Conservation (phyloP, 441 rosid species). For the Croton laevigatus region DNA sequence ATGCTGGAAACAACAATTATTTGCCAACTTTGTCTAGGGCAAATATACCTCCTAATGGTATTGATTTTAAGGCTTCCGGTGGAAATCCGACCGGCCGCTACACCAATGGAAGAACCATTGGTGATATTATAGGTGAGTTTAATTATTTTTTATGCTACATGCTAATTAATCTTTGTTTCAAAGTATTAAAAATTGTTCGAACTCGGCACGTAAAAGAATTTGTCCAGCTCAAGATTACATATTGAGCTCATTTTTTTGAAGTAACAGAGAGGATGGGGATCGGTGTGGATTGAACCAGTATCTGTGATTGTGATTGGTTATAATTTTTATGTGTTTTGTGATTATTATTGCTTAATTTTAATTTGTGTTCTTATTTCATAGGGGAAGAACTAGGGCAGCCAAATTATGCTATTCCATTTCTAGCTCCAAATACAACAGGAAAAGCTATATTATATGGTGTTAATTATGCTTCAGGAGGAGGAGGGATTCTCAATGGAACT, state of each 20-base stretch:
- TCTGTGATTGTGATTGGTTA: too few species aligned
- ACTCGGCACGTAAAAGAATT: too few species aligned
- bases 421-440: slow-evolving; percentile 65
- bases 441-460: slow-evolving; percentile 64
- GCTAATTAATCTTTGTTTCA: too few species aligned
- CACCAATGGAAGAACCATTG: slow-evolving; percentile 91
- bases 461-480: slow-evolving; percentile 96
- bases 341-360: background rate
- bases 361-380: slow-evolving; percentile 9
- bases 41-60: slow-evolving; percentile 74
- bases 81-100: slow-evolving; percentile 85
- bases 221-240: too few species aligned
- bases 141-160: background rate
- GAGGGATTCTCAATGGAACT: slow-evolving; percentile 89
- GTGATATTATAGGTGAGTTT: slow-evolving; percentile 70
- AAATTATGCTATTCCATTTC: slow-evolving; percentile 64
- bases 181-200: too few species aligned
- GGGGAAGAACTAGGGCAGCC: slow-evolving; percentile 82
- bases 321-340: too few species aligned
- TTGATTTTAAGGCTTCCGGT: slow-evolving; percentile 66
- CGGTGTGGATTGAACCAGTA: too few species aligned
- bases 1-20: slow-evolving; percentile 89
- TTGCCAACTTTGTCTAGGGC: slow-evolving; percentile 77
- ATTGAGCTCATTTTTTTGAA: too few species aligned
- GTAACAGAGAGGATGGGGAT: too few species aligned